These are phyloP conservation scores for Cryphonectria naterciae DNA, from an alignment of 2,329 filamentous ascomycete genomes.

Conservation along the genomic window DNA sequence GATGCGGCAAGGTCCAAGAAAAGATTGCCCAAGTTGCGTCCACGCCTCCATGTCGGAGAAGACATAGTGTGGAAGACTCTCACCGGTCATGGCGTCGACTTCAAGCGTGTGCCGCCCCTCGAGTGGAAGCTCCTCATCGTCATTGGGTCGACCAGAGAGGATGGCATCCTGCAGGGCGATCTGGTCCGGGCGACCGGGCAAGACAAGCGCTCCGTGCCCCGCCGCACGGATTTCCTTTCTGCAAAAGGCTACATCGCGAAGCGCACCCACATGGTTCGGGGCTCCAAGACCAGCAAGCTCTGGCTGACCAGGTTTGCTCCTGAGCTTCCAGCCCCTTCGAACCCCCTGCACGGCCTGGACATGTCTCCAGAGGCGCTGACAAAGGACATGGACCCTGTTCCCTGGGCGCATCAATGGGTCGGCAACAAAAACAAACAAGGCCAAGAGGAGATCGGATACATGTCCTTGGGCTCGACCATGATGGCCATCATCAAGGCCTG, in stretches of 20 bases:
- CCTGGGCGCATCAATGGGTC: conserved; percentile 61
- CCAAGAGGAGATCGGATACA: conserved; percentile 52
- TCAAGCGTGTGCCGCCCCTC: conserved; percentile 60
- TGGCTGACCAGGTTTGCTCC: conserved; percentile 63
- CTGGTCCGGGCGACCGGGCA: conserved; percentile 61
- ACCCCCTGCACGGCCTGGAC: conserved; percentile 35
- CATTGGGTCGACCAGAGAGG: conserved; percentile 57
- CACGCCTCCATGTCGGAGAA: conserved; percentile 54
- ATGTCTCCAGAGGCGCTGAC: conserved; percentile 39
- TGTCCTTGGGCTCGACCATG: conserved; percentile 59
- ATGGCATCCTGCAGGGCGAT: conserved; percentile 65
- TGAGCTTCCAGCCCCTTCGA: conserved; percentile 35
- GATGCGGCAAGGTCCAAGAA: conserved; percentile 18
- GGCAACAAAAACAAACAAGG: conserved; percentile 46
- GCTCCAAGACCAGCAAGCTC: conserved; percentile 65
- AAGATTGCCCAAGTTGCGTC: conserved; percentile 30
- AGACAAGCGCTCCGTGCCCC: conserved; percentile 67
- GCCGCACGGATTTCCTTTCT: conserved; percentile 61
- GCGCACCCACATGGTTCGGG: conserved; percentile 60
- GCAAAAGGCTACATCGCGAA: conserved; percentile 67
- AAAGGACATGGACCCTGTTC: conserved; percentile 55
- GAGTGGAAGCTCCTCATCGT: conserved; percentile 64
- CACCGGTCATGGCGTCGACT: conserved; percentile 62
- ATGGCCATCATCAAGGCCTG: conserved; percentile 62
- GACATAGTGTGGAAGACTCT: conserved; percentile 63